Evolutionary conservation across 2,329 filamentous ascomycete species (phyloP).

Genomic region (Trichoderma hamatum): DNA sequence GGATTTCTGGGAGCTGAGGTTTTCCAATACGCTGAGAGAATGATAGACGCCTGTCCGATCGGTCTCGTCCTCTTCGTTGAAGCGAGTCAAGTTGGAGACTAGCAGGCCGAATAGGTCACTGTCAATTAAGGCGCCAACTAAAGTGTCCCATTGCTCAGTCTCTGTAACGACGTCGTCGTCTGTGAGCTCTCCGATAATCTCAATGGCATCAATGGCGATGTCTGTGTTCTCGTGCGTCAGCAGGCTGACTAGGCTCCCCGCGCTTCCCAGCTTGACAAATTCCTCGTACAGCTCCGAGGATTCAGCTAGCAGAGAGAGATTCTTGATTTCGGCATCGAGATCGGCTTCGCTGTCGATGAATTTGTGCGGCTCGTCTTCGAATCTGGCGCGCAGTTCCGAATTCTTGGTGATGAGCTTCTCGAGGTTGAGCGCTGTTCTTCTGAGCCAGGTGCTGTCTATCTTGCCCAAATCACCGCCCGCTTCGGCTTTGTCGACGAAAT

Average conservation of each 20-base stretch:
- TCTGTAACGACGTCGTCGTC: slow-evolving; percentile 88
- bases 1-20: slow-evolving; percentile 71
- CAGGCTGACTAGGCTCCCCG: slow-evolving; percentile 74
- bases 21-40: slow-evolving; percentile 80
- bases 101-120: slow-evolving; percentile 75
- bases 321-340: slow-evolving; percentile 85
- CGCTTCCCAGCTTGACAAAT: slow-evolving; percentile 74
- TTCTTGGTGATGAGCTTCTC: slow-evolving; percentile 92
- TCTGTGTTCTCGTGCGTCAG: slow-evolving; percentile 96
- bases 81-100: slow-evolving; percentile 74
- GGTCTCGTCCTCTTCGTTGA: slow-evolving; percentile 72
- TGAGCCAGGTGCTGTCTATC: slow-evolving; percentile 82
- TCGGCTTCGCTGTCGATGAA: slow-evolving; percentile 88
- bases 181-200: slow-evolving; percentile 87
- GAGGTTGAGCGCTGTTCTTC: slow-evolving; percentile 78
- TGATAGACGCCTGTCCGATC: slow-evolving; percentile 89
- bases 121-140: slow-evolving; percentile 69
- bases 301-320: slow-evolving; percentile 82
- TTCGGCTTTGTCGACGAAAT: slow-evolving; percentile 72
- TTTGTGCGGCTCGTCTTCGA: slow-evolving; percentile 76
- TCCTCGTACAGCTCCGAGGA: slow-evolving; percentile 82
- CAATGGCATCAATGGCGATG: slow-evolving; percentile 87
- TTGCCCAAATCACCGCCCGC: slow-evolving; percentile 62
- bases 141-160: slow-evolving; percentile 75
- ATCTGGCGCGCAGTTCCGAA: slow-evolving; percentile 82